Base-by-base conservation (phyloP, 306 rosid species). In the Pachyrhizus erosus region DNA sequence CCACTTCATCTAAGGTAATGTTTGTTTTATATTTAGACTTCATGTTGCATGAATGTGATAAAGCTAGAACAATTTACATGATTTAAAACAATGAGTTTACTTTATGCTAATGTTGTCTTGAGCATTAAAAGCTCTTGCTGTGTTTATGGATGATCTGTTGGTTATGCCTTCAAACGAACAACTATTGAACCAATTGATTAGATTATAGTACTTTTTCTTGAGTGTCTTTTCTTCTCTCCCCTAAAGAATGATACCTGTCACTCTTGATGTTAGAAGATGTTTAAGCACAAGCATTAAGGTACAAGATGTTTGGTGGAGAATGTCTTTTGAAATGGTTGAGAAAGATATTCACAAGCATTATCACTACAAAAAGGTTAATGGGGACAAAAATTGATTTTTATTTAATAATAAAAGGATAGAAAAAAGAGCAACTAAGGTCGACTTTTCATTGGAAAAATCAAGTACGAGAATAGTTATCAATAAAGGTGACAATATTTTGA, bases 1-100 rank as follows among this genome's bases (percentile, higher is more conserved):
- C 97, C 37, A 89, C 92, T 78, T 87, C 97, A 73, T 90, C 94
- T 5, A 91, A 94, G 97, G 98, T 90, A 82, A 58, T 49, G 20
- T 61, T 61, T 79, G 33, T 77, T 70, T 29, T 78, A 10, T 75
- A 29, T 57, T n/a, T 52, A 9, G 46, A 37, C 66, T 49, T 40
- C 46, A 26, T 81, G 40, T 24, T 77, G 11, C 58, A 71, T 49
- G 82, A 58, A 82, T 39, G 67, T 65, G 70, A 73, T 64, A 83
- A 45, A 33, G 18, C 55, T 57, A 37, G 73, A 57, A 17, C 29
- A 21, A 13, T 29, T 43, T 68, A 51, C 62, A 17, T 70, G 72
- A 31, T 80, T 61, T 65, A 42, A 45, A 76, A 18, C 62, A 64
- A 62, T 9, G 37, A 42, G 51, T 81, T 43, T 77, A 43, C 76